Evolutionary conservation across 1,284 basidiomycete genomes (phyloP).

Genomic region (Ganoderma boninense): DNA sequence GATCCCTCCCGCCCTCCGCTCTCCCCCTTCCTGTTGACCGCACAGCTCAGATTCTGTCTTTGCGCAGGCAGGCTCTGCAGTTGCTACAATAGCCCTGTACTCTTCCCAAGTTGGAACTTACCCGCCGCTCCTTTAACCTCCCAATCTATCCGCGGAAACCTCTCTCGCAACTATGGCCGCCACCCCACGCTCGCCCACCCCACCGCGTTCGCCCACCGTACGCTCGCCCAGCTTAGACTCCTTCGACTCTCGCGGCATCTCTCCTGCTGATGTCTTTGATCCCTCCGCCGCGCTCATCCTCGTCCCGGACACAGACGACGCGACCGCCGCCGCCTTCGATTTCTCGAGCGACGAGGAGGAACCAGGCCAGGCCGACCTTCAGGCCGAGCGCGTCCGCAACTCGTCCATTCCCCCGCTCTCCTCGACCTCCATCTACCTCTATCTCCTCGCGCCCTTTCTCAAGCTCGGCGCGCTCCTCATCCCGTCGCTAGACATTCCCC

Average conservation of each 20-base stretch:
- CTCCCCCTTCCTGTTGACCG: constrained; percentile 6
- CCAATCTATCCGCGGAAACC: constrained; percentile 1
- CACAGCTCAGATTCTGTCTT: constrained; percentile 27
- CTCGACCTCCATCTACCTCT: constrained; percentile 67
- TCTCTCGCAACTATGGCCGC: constrained; percentile 17
- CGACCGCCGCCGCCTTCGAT: constrained; percentile 48
- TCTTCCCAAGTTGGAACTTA: constrained; percentile 7
- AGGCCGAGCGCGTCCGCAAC: constrained; percentile 51
- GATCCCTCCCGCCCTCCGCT: constrained; percentile 5
- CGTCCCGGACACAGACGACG: constrained; percentile 58
- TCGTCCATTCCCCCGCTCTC: constrained; percentile 60
- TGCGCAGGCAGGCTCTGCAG: constrained; percentile 33
- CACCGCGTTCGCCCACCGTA: too few species aligned
- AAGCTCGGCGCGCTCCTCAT: constrained; percentile 74
- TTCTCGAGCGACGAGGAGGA: constrained; percentile 59
- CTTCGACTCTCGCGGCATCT: constrained; percentile 36
- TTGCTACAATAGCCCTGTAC: constrained; percentile 16
- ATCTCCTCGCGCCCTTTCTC: constrained; percentile 72
- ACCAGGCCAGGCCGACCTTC: constrained; percentile 55
- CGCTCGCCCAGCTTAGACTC: constrained; percentile 36
- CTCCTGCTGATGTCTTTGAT: constrained; percentile 39
- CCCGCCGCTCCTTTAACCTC: constrained; percentile 24
- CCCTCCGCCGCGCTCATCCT: constrained; percentile 66
- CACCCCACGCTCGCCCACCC: constrained; percentile 34
- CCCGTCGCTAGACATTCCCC: constrained; percentile 53